Base-by-base conservation (phyloP, 805 yeast genomes). In the Candida arabinofermentans region DNA sequence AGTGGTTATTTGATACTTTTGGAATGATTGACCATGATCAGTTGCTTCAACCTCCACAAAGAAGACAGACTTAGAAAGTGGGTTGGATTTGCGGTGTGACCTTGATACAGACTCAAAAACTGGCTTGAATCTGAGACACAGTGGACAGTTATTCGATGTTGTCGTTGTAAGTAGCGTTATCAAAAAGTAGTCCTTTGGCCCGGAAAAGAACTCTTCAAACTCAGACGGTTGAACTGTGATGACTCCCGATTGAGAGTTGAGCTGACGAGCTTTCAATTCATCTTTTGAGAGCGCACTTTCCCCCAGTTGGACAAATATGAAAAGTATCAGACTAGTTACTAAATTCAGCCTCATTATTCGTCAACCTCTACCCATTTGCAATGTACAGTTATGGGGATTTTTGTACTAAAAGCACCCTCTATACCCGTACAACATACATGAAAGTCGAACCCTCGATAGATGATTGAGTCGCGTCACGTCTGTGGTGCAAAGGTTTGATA, bases 141-240 rank as follows among this genome's bases (percentile, higher is more conserved):
- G 50, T 0, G 44, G 61, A 50, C 88, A 83, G 0, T 63, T 69
- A 18, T 64, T 54, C 5, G 62, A 64, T 30, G 56, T 58, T 0
- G 71, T 54, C 3, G 86, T 71, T 0, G 88, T 81, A 31, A 81
- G 63, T n/a, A 73, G 58, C 1, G 79, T 41, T 2, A 82, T 60
- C 7, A 78, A 60, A 49, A 60, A 75, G 57, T 79, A 75, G 36
- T 74, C 79, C 38, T 79, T 64, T 3, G 71, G 63, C 1, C 82
- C 85, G 2, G 61, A 50, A 24, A 76, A 58, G 2, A 74, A 32
- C 3, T 53, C 40, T 8, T 55, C 53, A 34, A 77, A 67, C 43
- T 73, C 69, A 2, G 66, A 64, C 14, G 69, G 65, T 1, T 61
- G 55, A 18, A 77, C 64, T 5, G 61, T 62, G 16, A 81, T 70